phyloP scores from a whole-genome alignment of 1,284 basidiomycete species.

The Sanguinoderma infundibulare region DNA sequence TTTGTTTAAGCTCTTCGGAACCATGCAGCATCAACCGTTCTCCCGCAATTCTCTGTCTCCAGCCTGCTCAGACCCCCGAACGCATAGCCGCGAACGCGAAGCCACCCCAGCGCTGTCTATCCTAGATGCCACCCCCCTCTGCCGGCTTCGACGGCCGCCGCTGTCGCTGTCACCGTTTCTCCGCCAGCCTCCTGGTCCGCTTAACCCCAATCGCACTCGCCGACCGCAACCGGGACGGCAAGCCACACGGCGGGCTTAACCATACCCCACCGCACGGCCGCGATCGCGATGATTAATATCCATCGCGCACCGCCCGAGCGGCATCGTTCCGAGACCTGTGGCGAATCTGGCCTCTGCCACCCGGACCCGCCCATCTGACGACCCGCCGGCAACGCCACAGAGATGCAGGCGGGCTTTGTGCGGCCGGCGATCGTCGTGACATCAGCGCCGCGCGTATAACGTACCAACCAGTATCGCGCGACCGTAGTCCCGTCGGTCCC shows the following conservation, averaged over 20 bases:
- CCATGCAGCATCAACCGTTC: constrained; percentile 11
- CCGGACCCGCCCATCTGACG: background rate
- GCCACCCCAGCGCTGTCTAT: background rate
- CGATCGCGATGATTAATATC: no score
- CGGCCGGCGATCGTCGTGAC: constrained; percentile 23
- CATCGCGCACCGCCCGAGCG: background rate
- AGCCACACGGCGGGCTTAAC: constrained; percentile 1
- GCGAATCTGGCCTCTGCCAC: background rate
- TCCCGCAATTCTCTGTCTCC: background rate
- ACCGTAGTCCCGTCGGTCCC: background rate
- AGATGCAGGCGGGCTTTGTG: constrained; percentile 13
- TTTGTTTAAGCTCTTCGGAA: constrained; percentile 21
- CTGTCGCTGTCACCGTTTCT: background rate
- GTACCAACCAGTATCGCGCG: background rate
- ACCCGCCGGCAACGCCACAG: constrained; percentile 8
- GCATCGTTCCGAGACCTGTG: background rate
- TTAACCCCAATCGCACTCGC: background rate
- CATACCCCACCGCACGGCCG: constrained; percentile 7
- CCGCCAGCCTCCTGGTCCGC: background rate
- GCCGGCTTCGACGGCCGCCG: constrained; percentile 5
- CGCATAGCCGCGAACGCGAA: background rate
- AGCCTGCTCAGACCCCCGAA: background rate
- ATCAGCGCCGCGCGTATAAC: background rate
- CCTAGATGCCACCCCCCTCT: background rate
- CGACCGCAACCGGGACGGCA: no score